These are phyloP conservation scores for Zygnema circumcarinatum DNA, from an alignment of 139 green algal genomes.

Conservation along the genomic window DNA sequence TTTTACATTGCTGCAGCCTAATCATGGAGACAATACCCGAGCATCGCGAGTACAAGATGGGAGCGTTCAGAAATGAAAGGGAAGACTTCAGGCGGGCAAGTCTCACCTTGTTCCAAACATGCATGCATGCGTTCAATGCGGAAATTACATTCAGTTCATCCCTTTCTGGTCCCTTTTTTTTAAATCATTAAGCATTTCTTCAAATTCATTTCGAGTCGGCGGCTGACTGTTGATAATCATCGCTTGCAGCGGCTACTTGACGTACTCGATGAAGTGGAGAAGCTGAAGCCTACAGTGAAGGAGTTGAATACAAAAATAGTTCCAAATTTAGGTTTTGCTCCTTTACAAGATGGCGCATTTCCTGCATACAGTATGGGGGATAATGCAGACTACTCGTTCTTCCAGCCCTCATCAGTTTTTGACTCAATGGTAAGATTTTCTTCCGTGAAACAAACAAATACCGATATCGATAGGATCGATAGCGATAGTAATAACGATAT, in stretches of 20 bases:
- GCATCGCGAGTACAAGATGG: constrained; percentile 44
- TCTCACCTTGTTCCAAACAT: not conserved
- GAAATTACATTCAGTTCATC: no score
- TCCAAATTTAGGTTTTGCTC: not conserved
- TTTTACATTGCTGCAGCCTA: no score
- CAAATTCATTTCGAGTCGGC: no score
- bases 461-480: no score
- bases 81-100: constrained; percentile 20
- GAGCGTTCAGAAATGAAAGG: not conserved
- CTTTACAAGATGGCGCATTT: not conserved
- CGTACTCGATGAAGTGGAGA: constrained; percentile 43
- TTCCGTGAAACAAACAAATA: no score
- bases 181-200: no score
- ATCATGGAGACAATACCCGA: constrained; percentile 50
- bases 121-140: not conserved
- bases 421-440: no score
- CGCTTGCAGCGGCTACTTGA: constrained; percentile 9
- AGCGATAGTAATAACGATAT: no score
- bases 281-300: constrained; percentile 36
- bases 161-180: no score
- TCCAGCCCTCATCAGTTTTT: not conserved
- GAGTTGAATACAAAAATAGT: not conserved
- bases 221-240: no score
- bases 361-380: not conserved
- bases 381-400: not conserved